Evolutionary conservation across 805 yeast genomes (phyloP), one percentile per base, ranked within the genome.

Genomic region (Starmera dryadoides): DNA sequence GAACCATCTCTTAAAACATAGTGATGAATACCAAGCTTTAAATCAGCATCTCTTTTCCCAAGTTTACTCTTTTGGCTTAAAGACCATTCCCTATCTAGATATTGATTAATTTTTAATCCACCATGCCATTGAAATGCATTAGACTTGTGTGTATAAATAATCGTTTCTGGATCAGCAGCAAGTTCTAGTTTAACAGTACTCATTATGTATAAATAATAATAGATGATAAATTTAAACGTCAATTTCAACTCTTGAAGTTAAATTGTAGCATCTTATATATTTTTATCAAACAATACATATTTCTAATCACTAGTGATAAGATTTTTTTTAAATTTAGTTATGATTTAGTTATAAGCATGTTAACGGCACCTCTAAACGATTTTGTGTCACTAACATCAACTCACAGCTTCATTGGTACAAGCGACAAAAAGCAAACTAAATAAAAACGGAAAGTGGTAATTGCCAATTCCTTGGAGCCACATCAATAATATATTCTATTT

Each of bases 121-220:
- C 62, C 56, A 41, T 52, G 56, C 72, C 72, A 67, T 2, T 46
- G 45, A 4, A 15, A 49, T 4, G 62, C 50, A 44, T 64, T 65
- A 35, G 53, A 49, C 31, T 43, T n/a, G 37, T 64, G 70, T 15
- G 71, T 64, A 41, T 44, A 61, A 26, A 52, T 44, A 28, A 60
- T 59, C n/a, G 60, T 34, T 25, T 62, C 67, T 22, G 60, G 58
- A 41, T 65, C 58, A 1, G 46, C 28, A 26, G 23, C 26, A 28
- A 48, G 43, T 35, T 53, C 58, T 10, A 45, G 35, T 2, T 14
- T 19, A 4, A 45, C 7, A 21, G 6, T 21, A 6, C 8, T 6
- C 23, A 21, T 21, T 6, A 6, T 21, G 23, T 6, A 21, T n/a
- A n/a, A 14, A 26, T 26, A 14, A 26, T 26, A 12, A 6, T 26